Evolutionary conservation across 2,329 filamentous ascomycete genomes (phyloP).

Genomic region (Exophiala alcalophila): DNA sequence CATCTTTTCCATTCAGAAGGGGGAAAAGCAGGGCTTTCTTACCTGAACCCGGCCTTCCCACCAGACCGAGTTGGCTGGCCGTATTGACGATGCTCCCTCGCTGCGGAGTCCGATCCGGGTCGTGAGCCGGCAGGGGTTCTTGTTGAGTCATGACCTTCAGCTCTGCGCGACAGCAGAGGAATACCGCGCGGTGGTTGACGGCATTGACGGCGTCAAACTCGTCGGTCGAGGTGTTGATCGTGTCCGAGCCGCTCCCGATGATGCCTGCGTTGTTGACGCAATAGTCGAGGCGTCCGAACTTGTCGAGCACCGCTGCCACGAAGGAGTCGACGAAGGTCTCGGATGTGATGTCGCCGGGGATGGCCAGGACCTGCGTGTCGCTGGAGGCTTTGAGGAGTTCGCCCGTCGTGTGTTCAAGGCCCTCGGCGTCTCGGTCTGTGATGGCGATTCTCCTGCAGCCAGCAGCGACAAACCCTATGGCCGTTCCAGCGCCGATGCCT

Average conservation of each 20-base stretch:
- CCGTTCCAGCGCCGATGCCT: too few species aligned
- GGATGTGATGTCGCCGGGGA: slow-evolving; percentile 51
- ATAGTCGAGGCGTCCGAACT: slow-evolving; percentile 45
- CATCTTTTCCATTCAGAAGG: too few species aligned
- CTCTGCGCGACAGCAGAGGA: slow-evolving; percentile 42
- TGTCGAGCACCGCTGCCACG: slow-evolving; percentile 54
- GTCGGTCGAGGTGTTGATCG: slow-evolving; percentile 25
- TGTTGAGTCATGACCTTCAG: slow-evolving; percentile 47
- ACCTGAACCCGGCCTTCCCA: too few species aligned
- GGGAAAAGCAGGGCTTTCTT: slow-evolving; percentile 40
- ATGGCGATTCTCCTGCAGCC: too few species aligned
- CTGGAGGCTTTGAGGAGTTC: too few species aligned
- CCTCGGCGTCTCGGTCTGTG: too few species aligned
- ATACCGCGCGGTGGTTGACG: slow-evolving; percentile 45
- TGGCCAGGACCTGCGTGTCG: too few species aligned
- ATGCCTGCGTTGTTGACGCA: slow-evolving; percentile 32
- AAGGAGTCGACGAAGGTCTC: slow-evolving; percentile 52
- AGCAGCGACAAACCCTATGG: too few species aligned
- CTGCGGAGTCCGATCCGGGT: slow-evolving; percentile 37
- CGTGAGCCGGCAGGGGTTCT: slow-evolving; percentile 38
- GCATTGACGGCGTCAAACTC: slow-evolving; percentile 45
- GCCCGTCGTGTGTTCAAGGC: too few species aligned
- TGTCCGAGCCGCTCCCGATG: slow-evolving; percentile 29
- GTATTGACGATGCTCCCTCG: slow-evolving; percentile 53
- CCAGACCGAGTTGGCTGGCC: slow-evolving; percentile 31